A percentile compares a stretch with the other conserved stretches of the same genome.
Conservation (phyloP, 2,329 filamentous ascomycete genomes). For the Colletotrichum nymphaeae region DNA sequence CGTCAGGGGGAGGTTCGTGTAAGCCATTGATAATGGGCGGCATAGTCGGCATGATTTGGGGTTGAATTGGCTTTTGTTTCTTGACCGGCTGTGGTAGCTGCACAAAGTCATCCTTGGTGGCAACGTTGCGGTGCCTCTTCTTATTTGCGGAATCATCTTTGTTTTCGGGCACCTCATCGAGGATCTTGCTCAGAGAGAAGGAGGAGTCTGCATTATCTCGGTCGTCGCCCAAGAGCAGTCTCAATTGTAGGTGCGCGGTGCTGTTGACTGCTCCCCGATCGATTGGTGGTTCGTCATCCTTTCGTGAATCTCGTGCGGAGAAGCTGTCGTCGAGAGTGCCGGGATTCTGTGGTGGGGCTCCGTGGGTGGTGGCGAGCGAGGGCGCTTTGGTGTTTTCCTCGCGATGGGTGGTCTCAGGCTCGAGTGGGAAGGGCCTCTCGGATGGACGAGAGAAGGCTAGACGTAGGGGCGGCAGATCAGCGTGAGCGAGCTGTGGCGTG, state of each 20-base stretch:
- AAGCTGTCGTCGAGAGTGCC: conserved; percentile 31
- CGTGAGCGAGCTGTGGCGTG: conserved; percentile 58
- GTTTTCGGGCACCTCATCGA: conserved; percentile 56
- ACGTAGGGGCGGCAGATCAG: conserved; percentile 65
- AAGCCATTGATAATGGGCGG: conserved; percentile 75
- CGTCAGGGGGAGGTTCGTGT: conserved; percentile 70
- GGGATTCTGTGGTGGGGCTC: conserved; percentile 18
- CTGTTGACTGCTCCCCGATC: conserved; percentile 21
- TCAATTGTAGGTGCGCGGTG: conserved; percentile 44
- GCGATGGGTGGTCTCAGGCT: conserved; percentile 58
- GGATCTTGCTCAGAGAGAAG: conserved; percentile 57
- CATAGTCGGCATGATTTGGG: conserved; percentile 58
- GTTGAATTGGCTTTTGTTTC: conserved; percentile 70
- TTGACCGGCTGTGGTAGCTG: conserved; percentile 73
- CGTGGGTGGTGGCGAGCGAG: conserved; percentile 35
- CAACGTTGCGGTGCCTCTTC: conserved; percentile 62
- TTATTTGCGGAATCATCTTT: conserved; percentile 61
- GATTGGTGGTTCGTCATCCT: conserved; percentile 15
- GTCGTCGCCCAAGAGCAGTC: conserved; percentile 53
- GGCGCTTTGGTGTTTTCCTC: conserved; percentile 46
- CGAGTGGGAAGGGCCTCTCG: conserved; percentile 62
- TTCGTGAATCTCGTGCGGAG: conserved; percentile 17
- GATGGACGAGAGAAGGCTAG: conserved; percentile 55
- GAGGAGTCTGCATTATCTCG: conserved; percentile 51
- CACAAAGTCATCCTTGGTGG: conserved; percentile 70